A percentile compares a stretch with the other conserved stretches of the same genome.
phyloP scores from a whole-genome alignment of 2,329 filamentous ascomycete species.

The Plenodomus biglobosus region DNA sequence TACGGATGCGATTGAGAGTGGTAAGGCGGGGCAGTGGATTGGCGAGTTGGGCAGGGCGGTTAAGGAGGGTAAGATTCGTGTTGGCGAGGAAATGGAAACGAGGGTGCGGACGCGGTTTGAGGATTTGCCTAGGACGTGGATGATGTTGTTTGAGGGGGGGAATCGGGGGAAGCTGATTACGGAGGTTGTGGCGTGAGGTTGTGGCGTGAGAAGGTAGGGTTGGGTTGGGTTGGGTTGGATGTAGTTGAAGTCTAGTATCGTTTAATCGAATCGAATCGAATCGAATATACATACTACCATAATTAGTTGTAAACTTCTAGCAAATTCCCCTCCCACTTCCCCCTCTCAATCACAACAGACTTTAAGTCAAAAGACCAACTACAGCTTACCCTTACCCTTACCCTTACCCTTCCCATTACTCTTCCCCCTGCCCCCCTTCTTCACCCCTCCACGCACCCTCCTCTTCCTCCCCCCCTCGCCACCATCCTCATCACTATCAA shows the following conservation, averaged over 20 bases:
- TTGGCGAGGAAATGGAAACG: constrained; percentile 51
- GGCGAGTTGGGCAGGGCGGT: constrained; percentile 27
- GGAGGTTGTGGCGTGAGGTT: constrained; percentile 29
- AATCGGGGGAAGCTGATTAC: constrained; percentile 54
- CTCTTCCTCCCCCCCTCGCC: background rate
- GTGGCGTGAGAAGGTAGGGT: too few relatives aligned
- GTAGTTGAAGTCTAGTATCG: too few relatives aligned
- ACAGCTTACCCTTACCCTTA: too few relatives aligned
- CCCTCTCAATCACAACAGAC: background rate
- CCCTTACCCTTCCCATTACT: too few relatives aligned
- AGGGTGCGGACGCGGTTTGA: constrained; percentile 52
- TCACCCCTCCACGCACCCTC: background rate
- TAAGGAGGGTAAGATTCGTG: constrained; percentile 51
- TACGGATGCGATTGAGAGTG: constrained; percentile 40
- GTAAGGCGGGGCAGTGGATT: constrained; percentile 30
- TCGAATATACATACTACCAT: too few relatives aligned
- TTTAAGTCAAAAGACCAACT: too few relatives aligned
- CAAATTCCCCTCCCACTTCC: background rate
- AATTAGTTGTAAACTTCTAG: background rate
- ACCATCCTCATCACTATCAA: background rate
- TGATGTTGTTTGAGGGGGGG: constrained; percentile 50
- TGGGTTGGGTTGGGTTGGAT: too few relatives aligned
- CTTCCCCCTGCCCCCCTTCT: too few relatives aligned
- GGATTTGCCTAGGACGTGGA: constrained; percentile 54
- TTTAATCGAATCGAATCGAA: too few relatives aligned